phyloP scores from a whole-genome alignment of 2,329 filamentous ascomycete species.

The Tympanopsis confertula region DNA sequence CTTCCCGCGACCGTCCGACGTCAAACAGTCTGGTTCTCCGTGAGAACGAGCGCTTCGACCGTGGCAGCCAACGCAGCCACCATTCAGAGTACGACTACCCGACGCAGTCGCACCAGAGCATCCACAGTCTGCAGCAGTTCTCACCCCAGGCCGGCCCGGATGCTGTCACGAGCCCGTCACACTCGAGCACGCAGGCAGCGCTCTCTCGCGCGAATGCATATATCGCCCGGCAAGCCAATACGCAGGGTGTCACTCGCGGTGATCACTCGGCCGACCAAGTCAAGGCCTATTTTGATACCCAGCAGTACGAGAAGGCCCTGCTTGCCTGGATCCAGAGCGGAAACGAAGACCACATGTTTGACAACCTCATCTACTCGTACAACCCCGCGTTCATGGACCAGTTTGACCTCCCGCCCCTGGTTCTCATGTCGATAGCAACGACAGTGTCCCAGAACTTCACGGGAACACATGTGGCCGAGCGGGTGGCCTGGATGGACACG shows the following conservation, averaged over 20 bases:
- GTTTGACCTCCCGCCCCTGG: constrained; percentile 41
- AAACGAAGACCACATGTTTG: constrained; percentile 51
- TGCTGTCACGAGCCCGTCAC: neutral
- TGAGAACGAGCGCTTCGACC: neutral
- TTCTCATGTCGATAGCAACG: constrained; percentile 53
- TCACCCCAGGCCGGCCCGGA: neutral
- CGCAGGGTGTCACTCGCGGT: constrained; percentile 42
- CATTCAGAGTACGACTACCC: neutral
- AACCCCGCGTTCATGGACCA: constrained; percentile 37
- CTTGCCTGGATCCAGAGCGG: constrained; percentile 57
- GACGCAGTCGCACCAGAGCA: neutral
- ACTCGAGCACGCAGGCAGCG: neutral
- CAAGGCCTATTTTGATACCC: constrained; percentile 14
- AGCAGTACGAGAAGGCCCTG: constrained; percentile 45
- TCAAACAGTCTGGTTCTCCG: neutral
- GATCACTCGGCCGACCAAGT: constrained; percentile 49
- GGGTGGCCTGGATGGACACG: constrained; percentile 48
- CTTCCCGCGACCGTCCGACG: neutral
- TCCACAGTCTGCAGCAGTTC: neutral
- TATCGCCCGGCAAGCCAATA: neutral
- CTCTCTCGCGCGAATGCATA: neutral
- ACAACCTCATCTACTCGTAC: constrained; percentile 37
- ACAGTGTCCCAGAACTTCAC: constrained; percentile 48
- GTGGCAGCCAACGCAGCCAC: neutral
- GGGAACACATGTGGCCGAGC: constrained; percentile 38